Conservation (phyloP, 2,329 filamentous ascomycete species). For the Colletotrichum lupini region DNA sequence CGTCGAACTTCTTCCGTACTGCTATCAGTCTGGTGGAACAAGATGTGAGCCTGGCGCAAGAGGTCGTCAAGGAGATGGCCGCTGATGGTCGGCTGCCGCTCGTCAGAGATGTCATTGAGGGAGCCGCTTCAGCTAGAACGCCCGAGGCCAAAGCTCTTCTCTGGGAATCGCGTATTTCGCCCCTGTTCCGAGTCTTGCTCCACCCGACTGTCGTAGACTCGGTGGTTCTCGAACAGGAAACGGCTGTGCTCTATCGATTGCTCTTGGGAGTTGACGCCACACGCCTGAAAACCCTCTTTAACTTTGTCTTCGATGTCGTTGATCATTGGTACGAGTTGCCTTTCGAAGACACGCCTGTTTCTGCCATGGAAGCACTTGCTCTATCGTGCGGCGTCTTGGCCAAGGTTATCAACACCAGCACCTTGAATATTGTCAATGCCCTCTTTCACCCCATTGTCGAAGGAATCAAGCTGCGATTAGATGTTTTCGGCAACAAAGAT, state of each 20-base stretch:
- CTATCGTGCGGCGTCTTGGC: slow-evolving; percentile 46
- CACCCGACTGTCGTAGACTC: slow-evolving; percentile 49
- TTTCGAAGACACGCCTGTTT: slow-evolving; percentile 7
- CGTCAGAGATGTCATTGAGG: slow-evolving; percentile 8
- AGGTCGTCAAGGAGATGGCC: slow-evolving; percentile 18
- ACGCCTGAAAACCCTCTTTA: slow-evolving; percentile 46
- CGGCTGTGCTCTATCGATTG: slow-evolving; percentile 48
- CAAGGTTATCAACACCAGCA: slow-evolving; percentile 50
- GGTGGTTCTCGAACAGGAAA: slow-evolving; percentile 51
- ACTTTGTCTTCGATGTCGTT: slow-evolving; percentile 42
- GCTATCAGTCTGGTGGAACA: background rate
- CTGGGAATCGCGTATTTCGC: slow-evolving; percentile 34
- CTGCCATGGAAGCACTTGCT: slow-evolving; percentile 40
- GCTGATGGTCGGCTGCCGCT: background rate
- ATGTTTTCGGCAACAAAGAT: slow-evolving; percentile 3
- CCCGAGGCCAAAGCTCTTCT: background rate
- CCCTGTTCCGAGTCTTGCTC: slow-evolving; percentile 48
- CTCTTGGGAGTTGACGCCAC: slow-evolving; percentile 47
- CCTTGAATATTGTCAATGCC: slow-evolving; percentile 45
- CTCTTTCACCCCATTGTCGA: slow-evolving; percentile 40
- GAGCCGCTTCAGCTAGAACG: background rate
- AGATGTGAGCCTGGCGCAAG: slow-evolving; percentile 12
- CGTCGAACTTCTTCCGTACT: slow-evolving; percentile 5
- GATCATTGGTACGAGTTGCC: slow-evolving; percentile 32
- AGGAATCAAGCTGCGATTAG: slow-evolving; percentile 11